phyloP scores from a whole-genome alignment of 2,329 filamentous ascomycete species.

The Monosporascus sp. region DNA sequence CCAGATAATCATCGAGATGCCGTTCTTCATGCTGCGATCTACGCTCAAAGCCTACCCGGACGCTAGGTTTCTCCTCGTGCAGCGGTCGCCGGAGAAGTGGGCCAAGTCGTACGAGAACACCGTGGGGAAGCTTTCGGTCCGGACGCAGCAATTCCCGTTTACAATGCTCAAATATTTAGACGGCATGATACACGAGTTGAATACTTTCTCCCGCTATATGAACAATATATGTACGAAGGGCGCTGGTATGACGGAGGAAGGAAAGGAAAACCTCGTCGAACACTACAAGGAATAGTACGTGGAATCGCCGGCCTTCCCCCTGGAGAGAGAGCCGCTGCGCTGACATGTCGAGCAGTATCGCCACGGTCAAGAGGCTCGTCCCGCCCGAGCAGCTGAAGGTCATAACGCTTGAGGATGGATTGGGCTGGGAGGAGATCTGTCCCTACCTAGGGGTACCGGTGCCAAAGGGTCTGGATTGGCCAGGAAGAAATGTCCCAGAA shows the following conservation, averaged over 20 bases:
- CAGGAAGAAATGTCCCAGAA: conserved; percentile 18
- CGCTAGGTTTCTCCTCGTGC: conserved; percentile 31
- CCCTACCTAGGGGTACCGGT: conserved; percentile 18
- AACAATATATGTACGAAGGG: conserved; percentile 13
- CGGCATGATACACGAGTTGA: conserved; percentile 4
- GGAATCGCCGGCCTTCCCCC: too few relatives aligned
- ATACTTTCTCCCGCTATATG: background rate
- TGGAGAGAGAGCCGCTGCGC: background rate
- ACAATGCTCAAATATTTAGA: conserved; percentile 22
- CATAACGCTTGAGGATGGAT: conserved; percentile 23
- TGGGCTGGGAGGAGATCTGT: conserved; percentile 22
- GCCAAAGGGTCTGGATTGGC: conserved; percentile 17
- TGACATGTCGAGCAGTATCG: conserved; percentile 15
- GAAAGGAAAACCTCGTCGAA: conserved; percentile 12
- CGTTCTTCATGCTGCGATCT: conserved; percentile 27
- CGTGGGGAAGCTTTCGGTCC: conserved; percentile 6
- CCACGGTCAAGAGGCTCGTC: conserved; percentile 21
- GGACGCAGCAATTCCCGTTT: conserved; percentile 17
- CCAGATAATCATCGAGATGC: conserved; percentile 24
- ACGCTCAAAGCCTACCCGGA: conserved; percentile 26
- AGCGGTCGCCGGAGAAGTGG: conserved; percentile 31
- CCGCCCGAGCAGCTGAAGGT: conserved; percentile 21
- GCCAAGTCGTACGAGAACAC: conserved; percentile 25
- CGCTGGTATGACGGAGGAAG: conserved; percentile 10
- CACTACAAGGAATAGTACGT: conserved; percentile 22